Conservation (phyloP, 225 moss, liverwort and hornwort species). For the Anthoceros angustus region DNA sequence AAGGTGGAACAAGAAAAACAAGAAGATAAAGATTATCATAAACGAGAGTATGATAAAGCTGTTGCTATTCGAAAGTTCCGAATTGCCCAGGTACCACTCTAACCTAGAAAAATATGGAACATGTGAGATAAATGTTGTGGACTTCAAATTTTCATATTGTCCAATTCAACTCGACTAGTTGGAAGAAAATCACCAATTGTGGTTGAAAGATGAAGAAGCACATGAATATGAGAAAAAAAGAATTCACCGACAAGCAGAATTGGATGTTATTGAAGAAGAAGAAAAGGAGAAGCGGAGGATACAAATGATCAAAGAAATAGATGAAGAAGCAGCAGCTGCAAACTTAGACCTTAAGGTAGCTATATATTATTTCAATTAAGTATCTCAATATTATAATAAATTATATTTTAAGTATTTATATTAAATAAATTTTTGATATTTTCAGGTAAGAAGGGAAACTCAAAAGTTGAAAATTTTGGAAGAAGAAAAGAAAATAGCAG, state of each 20-base stretch:
- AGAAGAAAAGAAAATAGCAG: conserved; percentile 7
- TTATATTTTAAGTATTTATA: conserved; percentile 13
- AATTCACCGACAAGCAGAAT: not conserved
- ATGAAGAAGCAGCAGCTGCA: not conserved
- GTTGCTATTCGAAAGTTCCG: not conserved
- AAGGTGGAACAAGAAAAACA: conserved; percentile 1
- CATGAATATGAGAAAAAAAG: not conserved
- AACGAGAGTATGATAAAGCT: not conserved
- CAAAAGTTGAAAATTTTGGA: conserved; percentile 21
- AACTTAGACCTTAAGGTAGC: not conserved
- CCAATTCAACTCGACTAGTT: not conserved
- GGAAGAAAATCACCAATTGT: not conserved
- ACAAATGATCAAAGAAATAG: conserved; percentile 1
- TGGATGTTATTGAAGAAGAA: conserved; percentile 4
- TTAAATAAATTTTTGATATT: conserved; percentile 5
- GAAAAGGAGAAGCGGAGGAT: not conserved
- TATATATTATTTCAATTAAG: too few relatives aligned
- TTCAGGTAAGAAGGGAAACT: conserved; percentile 17
- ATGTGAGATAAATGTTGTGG: not conserved
- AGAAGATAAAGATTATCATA: not conserved
- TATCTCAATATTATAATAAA: conserved; percentile 8
- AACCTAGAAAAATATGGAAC: not conserved
- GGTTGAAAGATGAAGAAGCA: not conserved
- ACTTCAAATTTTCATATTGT: not conserved
- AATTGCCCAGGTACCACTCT: not conserved